Conservation (phyloP, 2,329 filamentous ascomycete species). For the Trichoderma aggressivum region DNA sequence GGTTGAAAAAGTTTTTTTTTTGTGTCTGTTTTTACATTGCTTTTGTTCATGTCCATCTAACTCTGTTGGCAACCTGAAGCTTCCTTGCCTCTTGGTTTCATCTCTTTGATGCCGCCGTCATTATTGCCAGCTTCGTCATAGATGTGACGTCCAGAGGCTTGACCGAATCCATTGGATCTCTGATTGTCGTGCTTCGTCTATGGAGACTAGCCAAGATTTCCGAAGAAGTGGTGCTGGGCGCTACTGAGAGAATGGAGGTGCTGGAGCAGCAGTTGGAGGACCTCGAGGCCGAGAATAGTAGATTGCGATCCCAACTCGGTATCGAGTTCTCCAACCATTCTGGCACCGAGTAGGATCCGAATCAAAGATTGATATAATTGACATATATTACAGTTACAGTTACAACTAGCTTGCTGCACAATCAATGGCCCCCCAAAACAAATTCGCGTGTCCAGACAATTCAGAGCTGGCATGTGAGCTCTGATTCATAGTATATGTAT, state of each 20-base stretch:
- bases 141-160: constrained; percentile 59
- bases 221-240: constrained; percentile 63
- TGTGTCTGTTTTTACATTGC: neutral
- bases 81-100: constrained; percentile 60
- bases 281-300: constrained; percentile 47
- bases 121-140: constrained; percentile 58
- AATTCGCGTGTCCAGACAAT: neutral
- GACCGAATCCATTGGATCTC: constrained; percentile 60
- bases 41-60: neutral
- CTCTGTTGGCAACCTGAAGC: constrained; percentile 31
- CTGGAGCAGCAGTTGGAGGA: constrained; percentile 50
- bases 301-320: constrained; percentile 24
- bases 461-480: neutral
- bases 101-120: constrained; percentile 61
- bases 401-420: neutral
- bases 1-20: constrained; percentile 25
- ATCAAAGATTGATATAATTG: neutral
- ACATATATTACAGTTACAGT: neutral
- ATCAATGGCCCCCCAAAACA: neutral
- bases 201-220: constrained; percentile 70
- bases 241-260: constrained; percentile 59
- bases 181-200: constrained; percentile 64
- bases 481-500: constrained; percentile 10
- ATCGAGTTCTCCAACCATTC: constrained; percentile 21
- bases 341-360: constrained; percentile 18